Percentiles rank a stretch among this genome's conserved stretches.
phyloP scores from a whole-genome alignment of 148 eudicot genomes.

The Fagopyrum homotropicum region DNA sequence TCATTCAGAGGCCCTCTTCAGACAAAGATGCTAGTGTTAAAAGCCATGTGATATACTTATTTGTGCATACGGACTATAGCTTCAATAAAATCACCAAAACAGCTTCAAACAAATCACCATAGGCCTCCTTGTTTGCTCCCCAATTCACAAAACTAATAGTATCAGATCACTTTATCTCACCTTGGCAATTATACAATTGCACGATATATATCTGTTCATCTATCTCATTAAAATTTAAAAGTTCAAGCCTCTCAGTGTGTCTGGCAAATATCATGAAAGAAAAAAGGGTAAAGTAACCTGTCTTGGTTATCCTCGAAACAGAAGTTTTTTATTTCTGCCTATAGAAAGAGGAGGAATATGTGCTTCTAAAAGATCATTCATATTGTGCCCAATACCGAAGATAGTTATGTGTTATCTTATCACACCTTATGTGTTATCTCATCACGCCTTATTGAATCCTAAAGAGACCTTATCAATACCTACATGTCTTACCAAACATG shows the following conservation, averaged over 20 bases:
- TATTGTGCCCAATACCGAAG: no score
- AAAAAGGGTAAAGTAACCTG: no score
- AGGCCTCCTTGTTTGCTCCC: neutral
- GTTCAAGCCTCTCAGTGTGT: neutral
- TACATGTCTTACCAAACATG: neutral
- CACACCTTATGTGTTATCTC: neutral
- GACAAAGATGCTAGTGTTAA: neutral
- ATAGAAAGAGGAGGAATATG: no score
- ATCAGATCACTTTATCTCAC: neutral
- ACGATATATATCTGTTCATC: neutral
- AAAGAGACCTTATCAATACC: neutral
- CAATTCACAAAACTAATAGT: neutral
- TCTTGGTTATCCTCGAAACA: no score
- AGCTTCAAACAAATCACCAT: neutral
- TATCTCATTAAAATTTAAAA: neutral
- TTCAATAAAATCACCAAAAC: neutral
- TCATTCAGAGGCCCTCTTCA: neutral
- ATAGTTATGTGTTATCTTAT: no score
- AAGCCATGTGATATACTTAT: conserved; percentile 1
- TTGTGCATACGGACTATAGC: neutral
- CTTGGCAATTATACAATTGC: neutral
- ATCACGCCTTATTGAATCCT: neutral
- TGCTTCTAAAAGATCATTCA: no score
- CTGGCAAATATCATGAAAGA: no score
- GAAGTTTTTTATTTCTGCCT: no score